These are phyloP conservation scores for Sclerotinia minor DNA, from an alignment of 2,329 filamentous ascomycete genomes.

Conservation along the genomic window DNA sequence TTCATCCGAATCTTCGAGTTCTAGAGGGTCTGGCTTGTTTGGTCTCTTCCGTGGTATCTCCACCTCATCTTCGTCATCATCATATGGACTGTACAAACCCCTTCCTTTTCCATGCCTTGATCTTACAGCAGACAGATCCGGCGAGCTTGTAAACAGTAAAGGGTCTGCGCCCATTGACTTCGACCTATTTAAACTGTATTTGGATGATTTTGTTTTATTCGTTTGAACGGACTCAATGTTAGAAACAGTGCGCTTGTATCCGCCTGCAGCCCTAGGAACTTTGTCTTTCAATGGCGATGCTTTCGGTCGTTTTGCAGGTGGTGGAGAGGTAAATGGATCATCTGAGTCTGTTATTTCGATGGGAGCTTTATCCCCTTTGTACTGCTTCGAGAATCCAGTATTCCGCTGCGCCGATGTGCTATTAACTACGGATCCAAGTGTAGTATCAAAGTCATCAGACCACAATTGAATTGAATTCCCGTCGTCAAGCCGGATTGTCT, in stretches of 20 bases:
- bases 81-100: slow-evolving; percentile 10
- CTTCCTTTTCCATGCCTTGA: slow-evolving; percentile 29
- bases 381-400: not conserved
- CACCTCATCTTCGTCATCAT: slow-evolving; percentile 12
- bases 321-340: slow-evolving; percentile 33
- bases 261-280: slow-evolving; percentile 21
- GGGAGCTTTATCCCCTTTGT: not conserved
- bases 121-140: slow-evolving; percentile 33
- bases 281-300: slow-evolving; percentile 4
- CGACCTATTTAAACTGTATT: slow-evolving; percentile 42
- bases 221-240: slow-evolving; percentile 44
- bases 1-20: slow-evolving; percentile 25
- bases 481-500: not conserved
- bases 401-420: slow-evolving; percentile 3
- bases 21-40: not conserved
- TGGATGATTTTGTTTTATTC: slow-evolving; percentile 13
- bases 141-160: slow-evolving; percentile 40
- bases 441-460: slow-evolving; percentile 47
- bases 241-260: slow-evolving; percentile 36
- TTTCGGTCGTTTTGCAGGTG: slow-evolving; percentile 22
- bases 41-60: not conserved
- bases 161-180: slow-evolving; percentile 38
- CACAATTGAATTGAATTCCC: slow-evolving; percentile 9
- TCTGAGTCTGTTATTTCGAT: slow-evolving; percentile 39
- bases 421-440: slow-evolving; percentile 31